Percentiles rank a stretch among this genome's conserved stretches.
Conservation (phyloP, 768 basidiomycete species). For the Amylocystis lapponica region DNA sequence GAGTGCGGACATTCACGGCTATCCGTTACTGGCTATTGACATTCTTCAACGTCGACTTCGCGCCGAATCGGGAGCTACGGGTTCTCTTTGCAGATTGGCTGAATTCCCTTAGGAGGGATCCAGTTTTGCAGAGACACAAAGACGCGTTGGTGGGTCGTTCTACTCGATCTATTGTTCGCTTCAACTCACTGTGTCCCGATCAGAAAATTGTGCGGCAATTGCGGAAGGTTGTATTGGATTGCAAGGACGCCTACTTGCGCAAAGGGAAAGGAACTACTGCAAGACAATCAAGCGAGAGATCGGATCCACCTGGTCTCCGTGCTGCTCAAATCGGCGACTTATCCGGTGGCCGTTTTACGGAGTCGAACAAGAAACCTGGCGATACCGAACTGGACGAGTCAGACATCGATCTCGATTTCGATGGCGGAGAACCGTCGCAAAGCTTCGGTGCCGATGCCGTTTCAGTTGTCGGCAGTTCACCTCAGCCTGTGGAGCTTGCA, state of each 20-base stretch:
- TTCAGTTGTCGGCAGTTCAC: not conserved
- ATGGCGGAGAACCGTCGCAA: constrained; percentile 15
- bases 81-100: constrained; percentile 72
- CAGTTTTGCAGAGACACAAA: constrained; percentile 55
- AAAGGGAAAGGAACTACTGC: constrained; percentile 9
- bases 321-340: too few relatives aligned
- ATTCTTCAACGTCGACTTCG: constrained; percentile 85
- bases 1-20: constrained; percentile 86
- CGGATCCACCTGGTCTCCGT: too few relatives aligned
- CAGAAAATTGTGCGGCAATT: constrained; percentile 79
- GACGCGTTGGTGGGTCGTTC: constrained; percentile 62
- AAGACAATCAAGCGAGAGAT: too few relatives aligned
- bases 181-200: not conserved
- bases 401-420: constrained; percentile 76
- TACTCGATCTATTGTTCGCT: not conserved
- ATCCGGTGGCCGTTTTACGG: too few relatives aligned
- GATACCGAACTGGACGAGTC: constrained; percentile 49
- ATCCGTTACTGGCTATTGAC: constrained; percentile 88
- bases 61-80: constrained; percentile 74
- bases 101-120: constrained; percentile 69
- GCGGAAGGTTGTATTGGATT: constrained; percentile 78
- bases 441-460: constrained; percentile 5
- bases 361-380: constrained; percentile 33
- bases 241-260: constrained; percentile 55
- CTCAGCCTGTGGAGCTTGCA: constrained; percentile 36